Evolutionary conservation across 2,329 filamentous ascomycete species (phyloP).

Genomic region (Zasmidium angulare): DNA sequence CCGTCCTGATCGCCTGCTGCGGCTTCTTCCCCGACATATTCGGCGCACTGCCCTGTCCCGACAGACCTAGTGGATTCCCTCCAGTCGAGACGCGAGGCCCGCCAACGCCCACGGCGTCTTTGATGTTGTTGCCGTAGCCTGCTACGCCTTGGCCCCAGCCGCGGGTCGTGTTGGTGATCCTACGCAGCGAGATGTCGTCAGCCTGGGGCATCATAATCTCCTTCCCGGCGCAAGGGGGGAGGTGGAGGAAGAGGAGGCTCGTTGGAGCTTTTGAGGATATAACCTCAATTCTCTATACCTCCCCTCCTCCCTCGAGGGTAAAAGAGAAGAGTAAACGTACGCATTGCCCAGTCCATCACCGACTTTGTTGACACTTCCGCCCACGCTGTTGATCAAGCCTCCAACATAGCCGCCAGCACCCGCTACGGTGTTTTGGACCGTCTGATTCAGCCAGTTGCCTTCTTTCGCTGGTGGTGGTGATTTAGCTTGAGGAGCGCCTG

Average conservation of each 20-base stretch:
- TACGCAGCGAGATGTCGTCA: slow-evolving; percentile 19
- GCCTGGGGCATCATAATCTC: neutral
- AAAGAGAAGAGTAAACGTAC: slow-evolving; percentile 28
- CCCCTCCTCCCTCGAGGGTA: slow-evolving; percentile 1
- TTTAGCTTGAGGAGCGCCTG: slow-evolving; percentile 9
- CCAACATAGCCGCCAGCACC: slow-evolving; percentile 47
- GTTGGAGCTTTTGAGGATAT: neutral
- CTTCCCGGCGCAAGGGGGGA: neutral
- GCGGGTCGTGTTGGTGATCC: slow-evolving; percentile 46
- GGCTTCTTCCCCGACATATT: slow-evolving; percentile 27
- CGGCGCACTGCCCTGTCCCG: slow-evolving; percentile 24
- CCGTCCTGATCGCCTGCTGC: slow-evolving; percentile 23
- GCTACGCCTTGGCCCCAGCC: slow-evolving; percentile 50
- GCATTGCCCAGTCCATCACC: slow-evolving; percentile 45
- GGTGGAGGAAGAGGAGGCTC: neutral
- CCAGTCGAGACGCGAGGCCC: slow-evolving; percentile 46
- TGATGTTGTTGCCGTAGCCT: slow-evolving; percentile 52
- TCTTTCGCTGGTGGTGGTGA: slow-evolving; percentile 6
- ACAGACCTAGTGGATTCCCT: slow-evolving; percentile 48
- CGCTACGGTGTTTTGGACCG: slow-evolving; percentile 43
- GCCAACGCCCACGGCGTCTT: slow-evolving; percentile 47
- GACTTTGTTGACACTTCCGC: slow-evolving; percentile 48
- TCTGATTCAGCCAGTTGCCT: slow-evolving; percentile 49
- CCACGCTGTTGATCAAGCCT: slow-evolving; percentile 44
- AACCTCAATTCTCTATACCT: neutral